These are phyloP conservation scores for Dillenia turbinata DNA, from an alignment of 164 flowering plant species.

Conservation along the genomic window DNA sequence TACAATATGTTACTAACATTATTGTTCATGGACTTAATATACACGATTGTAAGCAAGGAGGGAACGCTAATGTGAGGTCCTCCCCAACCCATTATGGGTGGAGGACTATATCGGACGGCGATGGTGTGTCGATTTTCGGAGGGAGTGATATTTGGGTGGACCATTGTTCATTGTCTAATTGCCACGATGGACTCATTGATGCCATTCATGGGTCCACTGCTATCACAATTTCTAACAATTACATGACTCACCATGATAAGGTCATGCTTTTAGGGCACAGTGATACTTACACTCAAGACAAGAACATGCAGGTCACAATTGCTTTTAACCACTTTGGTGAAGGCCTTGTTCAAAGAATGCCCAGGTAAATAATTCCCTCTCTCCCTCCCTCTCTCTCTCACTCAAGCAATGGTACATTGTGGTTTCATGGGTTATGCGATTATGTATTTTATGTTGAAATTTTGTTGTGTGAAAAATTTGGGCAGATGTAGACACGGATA, in stretches of 20 bases:
- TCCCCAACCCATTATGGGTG: slow-evolving; percentile 69
- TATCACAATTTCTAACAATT: slow-evolving; percentile 77
- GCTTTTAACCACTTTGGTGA: slow-evolving; percentile 89
- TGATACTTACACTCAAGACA: slow-evolving; percentile 62
- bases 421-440: not conserved
- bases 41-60: slow-evolving; percentile 82
- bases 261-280: slow-evolving; percentile 86
- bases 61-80: slow-evolving; percentile 65
- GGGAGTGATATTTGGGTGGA: slow-evolving; percentile 83
- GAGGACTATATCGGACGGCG: slow-evolving; percentile 85
- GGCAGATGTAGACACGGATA: slow-evolving; percentile 83
- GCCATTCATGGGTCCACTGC: slow-evolving; percentile 78
- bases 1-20: slow-evolving; percentile 74
- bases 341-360: slow-evolving; percentile 84
- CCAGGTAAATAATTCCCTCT: slow-evolving; percentile 43
- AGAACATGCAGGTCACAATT: slow-evolving; percentile 77
- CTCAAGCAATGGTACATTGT: not conserved
- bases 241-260: slow-evolving; percentile 81
- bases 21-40: slow-evolving; percentile 74
- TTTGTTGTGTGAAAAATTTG: not conserved
- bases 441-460: not conserved
- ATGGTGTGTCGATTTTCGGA: slow-evolving; percentile 80
- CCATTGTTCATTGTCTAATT: slow-evolving; percentile 66
- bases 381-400: not conserved
- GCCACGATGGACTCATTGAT: slow-evolving; percentile 69